These are phyloP conservation scores for Oxytropis ochrocephala DNA, from an alignment of 306 rosid genomes.

Conservation along the genomic window DNA sequence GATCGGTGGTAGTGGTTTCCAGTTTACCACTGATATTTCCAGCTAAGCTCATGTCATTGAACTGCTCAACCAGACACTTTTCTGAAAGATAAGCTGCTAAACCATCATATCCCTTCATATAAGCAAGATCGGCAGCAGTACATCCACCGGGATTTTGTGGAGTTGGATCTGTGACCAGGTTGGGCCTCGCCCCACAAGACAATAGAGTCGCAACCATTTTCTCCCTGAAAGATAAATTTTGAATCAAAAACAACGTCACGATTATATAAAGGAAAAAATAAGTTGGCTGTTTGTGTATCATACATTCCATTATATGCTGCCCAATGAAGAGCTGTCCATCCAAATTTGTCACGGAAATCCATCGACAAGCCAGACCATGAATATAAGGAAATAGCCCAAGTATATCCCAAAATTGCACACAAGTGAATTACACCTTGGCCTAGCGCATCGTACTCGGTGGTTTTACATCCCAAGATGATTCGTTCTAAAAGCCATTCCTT, in stretches of 20 bases:
- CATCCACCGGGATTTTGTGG: slow-evolving; percentile 64
- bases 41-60: slow-evolving; percentile 73
- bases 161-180: slow-evolving; percentile 88
- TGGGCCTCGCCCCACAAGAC: slow-evolving; percentile 79
- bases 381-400: slow-evolving; percentile 69
- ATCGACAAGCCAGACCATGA: slow-evolving; percentile 67
- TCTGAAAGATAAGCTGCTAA: slow-evolving; percentile 95
- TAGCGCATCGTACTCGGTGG: slow-evolving; percentile 57
- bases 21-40: slow-evolving; percentile 85
- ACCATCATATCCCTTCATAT: slow-evolving; percentile 59
- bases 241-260: neutral
- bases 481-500: slow-evolving; percentile 87
- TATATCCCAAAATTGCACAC: slow-evolving; percentile 66
- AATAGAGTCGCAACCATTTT: slow-evolving; percentile 73
- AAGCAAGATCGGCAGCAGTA: slow-evolving; percentile 88
- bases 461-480: slow-evolving; percentile 42
- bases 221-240: slow-evolving; percentile 49
- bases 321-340: slow-evolving; percentile 99
- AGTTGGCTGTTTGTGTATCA: neutral
- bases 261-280: slow-evolving; percentile 5
- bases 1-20: slow-evolving; percentile 38
- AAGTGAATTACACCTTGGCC: slow-evolving; percentile 90
- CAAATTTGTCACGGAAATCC: slow-evolving; percentile 77
- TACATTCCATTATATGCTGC: slow-evolving; percentile 89
- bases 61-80: slow-evolving; percentile 72